Evolutionary conservation across 2,329 filamentous ascomycete genomes (phyloP).

Genomic region (Torrubiella hemipterigena): DNA sequence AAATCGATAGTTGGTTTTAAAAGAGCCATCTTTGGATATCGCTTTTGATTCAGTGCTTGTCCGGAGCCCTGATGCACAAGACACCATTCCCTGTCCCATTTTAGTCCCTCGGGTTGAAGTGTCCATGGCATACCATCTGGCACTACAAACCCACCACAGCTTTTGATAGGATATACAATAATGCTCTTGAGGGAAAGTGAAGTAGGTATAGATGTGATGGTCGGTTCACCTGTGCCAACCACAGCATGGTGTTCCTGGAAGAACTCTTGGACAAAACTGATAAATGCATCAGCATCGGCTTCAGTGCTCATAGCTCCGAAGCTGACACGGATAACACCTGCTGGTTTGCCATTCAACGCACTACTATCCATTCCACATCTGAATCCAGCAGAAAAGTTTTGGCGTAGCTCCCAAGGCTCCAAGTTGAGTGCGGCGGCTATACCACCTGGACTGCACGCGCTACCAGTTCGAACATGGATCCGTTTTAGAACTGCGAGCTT

Average conservation of each 20-base stretch:
- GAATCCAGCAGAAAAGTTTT: slow-evolving; percentile 75
- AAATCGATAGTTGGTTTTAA: slow-evolving; percentile 68
- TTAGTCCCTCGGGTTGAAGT: slow-evolving; percentile 68
- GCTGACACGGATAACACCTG: slow-evolving; percentile 75
- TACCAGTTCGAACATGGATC: slow-evolving; percentile 79
- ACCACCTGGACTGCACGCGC: slow-evolving; percentile 85
- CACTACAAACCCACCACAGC: slow-evolving; percentile 69
- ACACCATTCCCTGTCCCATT: slow-evolving; percentile 97
- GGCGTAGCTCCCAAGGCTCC: slow-evolving; percentile 68
- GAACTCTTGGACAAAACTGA: slow-evolving; percentile 62
- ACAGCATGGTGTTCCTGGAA: no score
- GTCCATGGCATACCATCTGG: slow-evolving; percentile 58
- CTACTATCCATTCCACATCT: slow-evolving; percentile 78
- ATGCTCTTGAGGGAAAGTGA: slow-evolving; percentile 43
- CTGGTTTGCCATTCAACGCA: slow-evolving; percentile 72
- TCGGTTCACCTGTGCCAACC: no score
- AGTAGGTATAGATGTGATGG: background rate
- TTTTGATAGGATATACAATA: slow-evolving; percentile 85
- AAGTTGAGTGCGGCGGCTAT: slow-evolving; percentile 63
- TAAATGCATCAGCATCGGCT: slow-evolving; percentile 59
- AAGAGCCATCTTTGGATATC: slow-evolving; percentile 77
- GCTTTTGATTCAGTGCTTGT: slow-evolving; percentile 77
- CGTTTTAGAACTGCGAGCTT: slow-evolving; percentile 68
- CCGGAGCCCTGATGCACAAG: slow-evolving; percentile 78
- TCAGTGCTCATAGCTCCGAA: slow-evolving; percentile 81